phyloP scores from a whole-genome alignment of 352 stramenopile genomes.

The Phytophthora idaei region DNA sequence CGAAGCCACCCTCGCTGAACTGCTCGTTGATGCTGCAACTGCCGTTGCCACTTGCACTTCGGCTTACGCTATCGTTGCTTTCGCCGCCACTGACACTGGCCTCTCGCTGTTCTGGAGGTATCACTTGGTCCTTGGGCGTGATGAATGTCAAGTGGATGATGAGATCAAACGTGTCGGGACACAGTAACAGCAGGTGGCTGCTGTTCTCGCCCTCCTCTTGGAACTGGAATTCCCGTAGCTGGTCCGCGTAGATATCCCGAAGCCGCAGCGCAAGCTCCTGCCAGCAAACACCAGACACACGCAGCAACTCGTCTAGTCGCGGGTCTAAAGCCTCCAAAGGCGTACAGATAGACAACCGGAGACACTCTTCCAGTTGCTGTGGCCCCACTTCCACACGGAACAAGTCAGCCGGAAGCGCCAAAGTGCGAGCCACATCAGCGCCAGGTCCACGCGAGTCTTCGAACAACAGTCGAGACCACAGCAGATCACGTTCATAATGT shows the following conservation, averaged over 20 bases:
- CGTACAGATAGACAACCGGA: slow-evolving; percentile 82
- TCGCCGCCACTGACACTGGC: slow-evolving; percentile 21
- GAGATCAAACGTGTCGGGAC: slow-evolving; percentile 80
- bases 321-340: slow-evolving; percentile 81
- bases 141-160: slow-evolving; percentile 88
- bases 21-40: slow-evolving; percentile 28
- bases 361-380: slow-evolving; percentile 86
- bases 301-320: slow-evolving; percentile 66
- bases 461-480: slow-evolving; percentile 86
- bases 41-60: slow-evolving; percentile 29
- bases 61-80: slow-evolving; percentile 25
- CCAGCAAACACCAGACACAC: slow-evolving; percentile 75
- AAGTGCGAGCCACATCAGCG: slow-evolving; percentile 54
- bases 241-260: slow-evolving; percentile 76
- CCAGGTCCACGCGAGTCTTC: slow-evolving; percentile 59
- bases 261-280: slow-evolving; percentile 77
- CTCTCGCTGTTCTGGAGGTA: slow-evolving; percentile 7
- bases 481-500: slow-evolving; percentile 86
- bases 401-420: slow-evolving; percentile 59
- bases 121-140: slow-evolving; percentile 35
- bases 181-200: slow-evolving; percentile 83
- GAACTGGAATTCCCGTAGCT: slow-evolving; percentile 89
- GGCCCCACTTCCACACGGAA: slow-evolving; percentile 79
- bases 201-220: slow-evolving; percentile 67
- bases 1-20: slow-evolving; percentile 40